Percentiles rank a stretch among this genome's conserved stretches.
These are phyloP conservation scores for Coemansia sp. DNA, from an alignment of 192 early-diverging fungal species.

Conservation along the genomic window DNA sequence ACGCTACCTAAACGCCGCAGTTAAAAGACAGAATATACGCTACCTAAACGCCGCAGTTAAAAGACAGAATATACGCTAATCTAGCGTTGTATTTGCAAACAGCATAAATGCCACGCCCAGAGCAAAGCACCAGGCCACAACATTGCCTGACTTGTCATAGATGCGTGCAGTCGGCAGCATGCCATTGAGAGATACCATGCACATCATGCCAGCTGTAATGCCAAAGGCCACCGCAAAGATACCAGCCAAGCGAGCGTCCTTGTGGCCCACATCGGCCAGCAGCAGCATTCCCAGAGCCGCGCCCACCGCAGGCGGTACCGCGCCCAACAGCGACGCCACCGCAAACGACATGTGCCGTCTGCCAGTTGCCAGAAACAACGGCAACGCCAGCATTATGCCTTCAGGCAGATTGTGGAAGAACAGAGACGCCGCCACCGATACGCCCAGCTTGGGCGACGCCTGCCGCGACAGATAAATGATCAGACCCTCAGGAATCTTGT, in stretches of 20 bases:
- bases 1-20: neutral
- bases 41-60: neutral
- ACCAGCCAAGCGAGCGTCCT: slow-evolving; percentile 13
- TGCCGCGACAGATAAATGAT: slow-evolving; percentile 42
- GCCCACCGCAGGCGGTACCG: slow-evolving; percentile 34
- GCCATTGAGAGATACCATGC: slow-evolving; percentile 44
- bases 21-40: neutral
- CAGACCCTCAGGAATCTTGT: slow-evolving; percentile 55
- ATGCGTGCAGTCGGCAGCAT: slow-evolving; percentile 47
- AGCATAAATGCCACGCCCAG: slow-evolving; percentile 40
- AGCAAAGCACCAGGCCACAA: slow-evolving; percentile 46
- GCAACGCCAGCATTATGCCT: slow-evolving; percentile 52
- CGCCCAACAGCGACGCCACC: slow-evolving; percentile 37
- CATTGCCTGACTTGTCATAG: slow-evolving; percentile 40
- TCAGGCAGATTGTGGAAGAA: slow-evolving; percentile 55
- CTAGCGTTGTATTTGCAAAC: slow-evolving; percentile 22
- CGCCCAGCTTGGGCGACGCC: slow-evolving; percentile 43
- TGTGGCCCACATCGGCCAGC: slow-evolving; percentile 10
- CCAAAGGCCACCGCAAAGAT: slow-evolving; percentile 38
- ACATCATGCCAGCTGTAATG: slow-evolving; percentile 44
- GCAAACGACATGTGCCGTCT: slow-evolving; percentile 32
- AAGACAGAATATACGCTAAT: neutral
- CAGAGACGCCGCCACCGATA: slow-evolving; percentile 41
- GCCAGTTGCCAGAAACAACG: slow-evolving; percentile 43
- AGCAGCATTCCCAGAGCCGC: slow-evolving; percentile 36